Evolutionary conservation across 2,329 filamentous ascomycete genomes (phyloP).

Genomic region (Orbilia brochopaga): DNA sequence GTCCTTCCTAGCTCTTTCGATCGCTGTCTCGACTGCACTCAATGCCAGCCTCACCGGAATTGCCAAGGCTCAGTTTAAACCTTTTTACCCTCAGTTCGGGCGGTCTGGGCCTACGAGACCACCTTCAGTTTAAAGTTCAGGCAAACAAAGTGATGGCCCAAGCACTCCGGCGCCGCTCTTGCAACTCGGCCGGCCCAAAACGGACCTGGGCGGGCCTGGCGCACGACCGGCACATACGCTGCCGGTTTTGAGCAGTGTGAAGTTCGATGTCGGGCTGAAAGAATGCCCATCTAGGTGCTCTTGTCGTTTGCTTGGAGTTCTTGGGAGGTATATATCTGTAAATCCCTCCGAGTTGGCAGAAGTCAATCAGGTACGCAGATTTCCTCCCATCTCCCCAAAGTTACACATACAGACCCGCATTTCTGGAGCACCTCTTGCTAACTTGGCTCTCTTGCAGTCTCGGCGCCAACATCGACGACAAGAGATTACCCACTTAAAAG

Average conservation of each 20-base stretch:
- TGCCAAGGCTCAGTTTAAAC: neutral
- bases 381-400: neutral
- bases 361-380: neutral
- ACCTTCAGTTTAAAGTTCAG: neutral
- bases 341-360: neutral
- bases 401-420: neutral
- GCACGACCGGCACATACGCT: neutral
- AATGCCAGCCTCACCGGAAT: neutral
- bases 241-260: neutral
- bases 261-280: neutral
- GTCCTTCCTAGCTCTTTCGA: neutral
- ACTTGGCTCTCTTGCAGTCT: neutral
- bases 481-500: neutral
- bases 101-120: too few relatives aligned
- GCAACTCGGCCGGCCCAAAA: slow-evolving; percentile 1
- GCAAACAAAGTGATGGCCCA: neutral
- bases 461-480: neutral
- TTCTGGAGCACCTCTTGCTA: neutral
- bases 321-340: neutral
- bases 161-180: neutral
- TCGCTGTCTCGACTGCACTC: neutral
- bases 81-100: slow-evolving; percentile 1
- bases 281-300: neutral
- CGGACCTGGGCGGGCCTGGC: neutral
- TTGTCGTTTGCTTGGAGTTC: too few relatives aligned